Base-by-base conservation (phyloP, 805 yeast species). In the Wickerhamomyces chambardii region DNA sequence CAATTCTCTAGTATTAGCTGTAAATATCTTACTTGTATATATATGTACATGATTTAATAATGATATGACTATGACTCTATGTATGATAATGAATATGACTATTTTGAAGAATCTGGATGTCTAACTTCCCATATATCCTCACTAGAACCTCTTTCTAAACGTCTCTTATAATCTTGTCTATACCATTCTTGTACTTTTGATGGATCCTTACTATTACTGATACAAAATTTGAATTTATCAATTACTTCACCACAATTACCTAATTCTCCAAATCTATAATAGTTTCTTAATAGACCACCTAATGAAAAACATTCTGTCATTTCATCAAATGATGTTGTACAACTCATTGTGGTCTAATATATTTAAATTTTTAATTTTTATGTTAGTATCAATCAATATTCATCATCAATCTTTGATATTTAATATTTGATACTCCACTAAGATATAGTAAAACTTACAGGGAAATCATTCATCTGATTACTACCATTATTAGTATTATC, bases 221-320 rank as follows among this genome's bases (percentile, higher is more conserved):
- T 46, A 44, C 97, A 87, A 56, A 90, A 90, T 67, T 81, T 80
- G 48, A 87, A 66, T 60, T 86, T 85, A 17, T 70, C 75, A 35
- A 84, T 66, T 48, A 83, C 83, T 34, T 69, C 70, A 30, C 67
- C 68, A 57, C 97, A 90, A 40, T 74, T 63, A 34, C 78, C 76
- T 47, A 85, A 68, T 30, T 78, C 75, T 3, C 97, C 97, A 51
- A 76, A 82, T 36, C 97, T 64, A 53, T 89, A 90, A 49, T 83
- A 82, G 57, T 82, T 73, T 40, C 94, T 73, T 16, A 84, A 61
- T 52, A 89, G 96, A 1, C 97, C 97, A 4, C 95, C 97, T 3
- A 89, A 52, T 0, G 97, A 84, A 59, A 84, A 86, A 55, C 97
- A 90, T 32, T 75, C 78, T 31, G 87, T 69, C 17, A 89, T 64